These are phyloP conservation scores for Chytriomyces sp. DNA, from an alignment of 192 early-diverging fungal species.

Conservation along the genomic window DNA sequence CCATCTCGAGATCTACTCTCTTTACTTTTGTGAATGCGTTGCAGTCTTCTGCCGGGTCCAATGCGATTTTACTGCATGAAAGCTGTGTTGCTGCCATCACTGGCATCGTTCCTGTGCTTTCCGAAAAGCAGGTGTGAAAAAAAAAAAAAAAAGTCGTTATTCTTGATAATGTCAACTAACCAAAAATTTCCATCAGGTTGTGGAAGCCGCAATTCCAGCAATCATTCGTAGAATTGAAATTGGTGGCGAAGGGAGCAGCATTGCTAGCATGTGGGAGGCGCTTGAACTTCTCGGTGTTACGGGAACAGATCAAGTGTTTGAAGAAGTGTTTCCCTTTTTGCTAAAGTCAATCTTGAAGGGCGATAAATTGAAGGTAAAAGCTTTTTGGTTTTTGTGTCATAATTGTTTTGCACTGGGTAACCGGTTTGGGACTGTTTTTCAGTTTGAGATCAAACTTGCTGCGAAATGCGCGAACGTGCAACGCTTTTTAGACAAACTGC, in stretches of 20 bases:
- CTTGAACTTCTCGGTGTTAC: slow-evolving; percentile 53
- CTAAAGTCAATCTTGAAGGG: slow-evolving; percentile 20
- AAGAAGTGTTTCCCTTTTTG: slow-evolving; percentile 35
- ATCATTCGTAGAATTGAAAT: slow-evolving; percentile 38
- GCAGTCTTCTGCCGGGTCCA: neutral
- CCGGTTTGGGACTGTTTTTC: neutral
- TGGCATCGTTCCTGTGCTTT: slow-evolving; percentile 32
- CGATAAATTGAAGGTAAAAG: slow-evolving; percentile 23
- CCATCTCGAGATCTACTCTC: slow-evolving; percentile 22
- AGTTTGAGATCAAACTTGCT: slow-evolving; percentile 30
- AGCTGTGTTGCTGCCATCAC: slow-evolving; percentile 36
- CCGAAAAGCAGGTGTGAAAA: slow-evolving; percentile 23
- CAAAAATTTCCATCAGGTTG: slow-evolving; percentile 9
- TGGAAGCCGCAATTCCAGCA: slow-evolving; percentile 52
- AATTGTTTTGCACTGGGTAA: neutral
- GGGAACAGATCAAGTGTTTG: slow-evolving; percentile 45
- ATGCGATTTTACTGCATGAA: neutral
- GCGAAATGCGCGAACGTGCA: slow-evolving; percentile 10
- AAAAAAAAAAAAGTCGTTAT: neutral
- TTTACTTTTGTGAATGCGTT: slow-evolving; percentile 27
- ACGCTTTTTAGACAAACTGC: slow-evolving; percentile 40
- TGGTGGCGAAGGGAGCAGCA: slow-evolving; percentile 2
- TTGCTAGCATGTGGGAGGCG: slow-evolving; percentile 47
- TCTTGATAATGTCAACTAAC: neutral
- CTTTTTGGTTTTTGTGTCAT: neutral